A percentile compares a stretch with the other conserved stretches of the same genome.
Evolutionary conservation across 2,329 filamentous ascomycete genomes (phyloP).

Genomic region (Penicillium digitatum): DNA sequence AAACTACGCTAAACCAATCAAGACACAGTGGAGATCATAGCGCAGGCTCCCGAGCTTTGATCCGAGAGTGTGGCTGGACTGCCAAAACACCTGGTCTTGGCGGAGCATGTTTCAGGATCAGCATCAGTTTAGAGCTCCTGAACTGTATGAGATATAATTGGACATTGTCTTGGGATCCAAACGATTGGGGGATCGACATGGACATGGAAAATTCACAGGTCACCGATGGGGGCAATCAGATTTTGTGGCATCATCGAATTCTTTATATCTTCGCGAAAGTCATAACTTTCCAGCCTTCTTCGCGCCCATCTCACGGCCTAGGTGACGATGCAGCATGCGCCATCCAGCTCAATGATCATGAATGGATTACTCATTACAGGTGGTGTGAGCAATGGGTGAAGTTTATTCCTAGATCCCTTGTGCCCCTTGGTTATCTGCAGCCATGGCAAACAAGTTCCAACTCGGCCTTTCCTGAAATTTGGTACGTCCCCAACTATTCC

Average conservation of each 20-base stretch:
- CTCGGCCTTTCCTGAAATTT: constrained; percentile 81
- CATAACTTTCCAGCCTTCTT: constrained; percentile 73
- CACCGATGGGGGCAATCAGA: constrained; percentile 60
- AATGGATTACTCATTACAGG: constrained; percentile 77
- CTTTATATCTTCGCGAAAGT: constrained; percentile 85
- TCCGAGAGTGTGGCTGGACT: constrained; percentile 87
- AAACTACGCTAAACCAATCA: constrained; percentile 81
- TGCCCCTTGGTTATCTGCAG: constrained; percentile 73
- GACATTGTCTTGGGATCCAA: constrained; percentile 81
- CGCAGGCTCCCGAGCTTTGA: constrained; percentile 75
- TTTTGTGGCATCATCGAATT: constrained; percentile 83
- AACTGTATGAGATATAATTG: constrained; percentile 84
- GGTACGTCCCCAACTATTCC: constrained; percentile 51
- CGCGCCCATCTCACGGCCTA: constrained; percentile 58
- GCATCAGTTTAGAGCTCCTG: constrained; percentile 84
- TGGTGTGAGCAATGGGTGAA: constrained; percentile 80
- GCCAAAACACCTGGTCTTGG: constrained; percentile 74
- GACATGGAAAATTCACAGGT: constrained; percentile 59
- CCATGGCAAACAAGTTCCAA: constrained; percentile 63
- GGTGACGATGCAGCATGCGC: constrained; percentile 56
- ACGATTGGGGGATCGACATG: constrained; percentile 84
- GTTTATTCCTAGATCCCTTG: constrained; percentile 78
- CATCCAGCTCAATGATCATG: constrained; percentile 59
- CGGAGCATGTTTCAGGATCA: constrained; percentile 89
- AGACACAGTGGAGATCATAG: constrained; percentile 85